These are phyloP conservation scores for Nemania bipapillata DNA, from an alignment of 2,329 filamentous ascomycete species.

Conservation along the genomic window DNA sequence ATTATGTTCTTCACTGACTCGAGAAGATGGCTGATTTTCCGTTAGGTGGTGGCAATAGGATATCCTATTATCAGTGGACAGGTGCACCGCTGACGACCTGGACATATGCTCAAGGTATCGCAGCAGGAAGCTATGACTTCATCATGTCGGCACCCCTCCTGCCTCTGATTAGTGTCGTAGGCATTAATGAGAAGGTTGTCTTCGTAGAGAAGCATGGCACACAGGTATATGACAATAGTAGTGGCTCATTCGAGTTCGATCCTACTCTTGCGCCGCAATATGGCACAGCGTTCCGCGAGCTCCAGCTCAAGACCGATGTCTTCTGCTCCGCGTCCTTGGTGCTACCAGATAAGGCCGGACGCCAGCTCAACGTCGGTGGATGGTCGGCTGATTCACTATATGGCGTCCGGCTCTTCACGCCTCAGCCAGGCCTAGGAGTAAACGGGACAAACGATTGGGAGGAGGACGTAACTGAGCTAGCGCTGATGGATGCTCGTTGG, in stretches of 20 bases:
- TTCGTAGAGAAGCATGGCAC: conserved; percentile 68
- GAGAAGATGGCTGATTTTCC: conserved; percentile 6
- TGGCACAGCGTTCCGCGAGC: conserved; percentile 62
- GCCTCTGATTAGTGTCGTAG: conserved; percentile 64
- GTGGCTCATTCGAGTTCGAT: conserved; percentile 70
- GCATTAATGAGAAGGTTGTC: conserved; percentile 64
- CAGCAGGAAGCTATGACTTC: conserved; percentile 64
- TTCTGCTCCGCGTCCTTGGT: conserved; percentile 69
- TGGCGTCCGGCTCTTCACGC: conserved; percentile 67
- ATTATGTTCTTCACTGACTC: not conserved
- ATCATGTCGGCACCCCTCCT: conserved; percentile 65
- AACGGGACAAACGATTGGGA: conserved; percentile 65
- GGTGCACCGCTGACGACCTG: conserved; percentile 60
- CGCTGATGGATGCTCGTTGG: conserved; percentile 63
- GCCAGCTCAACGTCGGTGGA: conserved; percentile 67
- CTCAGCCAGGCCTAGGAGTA: conserved; percentile 62
- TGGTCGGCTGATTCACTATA: conserved; percentile 66
- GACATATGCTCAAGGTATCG: conserved; percentile 60
- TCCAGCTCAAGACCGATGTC: conserved; percentile 67
- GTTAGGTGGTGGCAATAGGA: conserved; percentile 53
- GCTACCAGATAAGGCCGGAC: conserved; percentile 67
- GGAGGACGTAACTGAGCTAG: conserved; percentile 61
- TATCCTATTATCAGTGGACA: conserved; percentile 63
- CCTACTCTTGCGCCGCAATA: conserved; percentile 58
- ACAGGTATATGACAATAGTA: conserved; percentile 64